Base-by-base conservation (phyloP, 768 basidiomycete species). In the Suillus placidus region DNA sequence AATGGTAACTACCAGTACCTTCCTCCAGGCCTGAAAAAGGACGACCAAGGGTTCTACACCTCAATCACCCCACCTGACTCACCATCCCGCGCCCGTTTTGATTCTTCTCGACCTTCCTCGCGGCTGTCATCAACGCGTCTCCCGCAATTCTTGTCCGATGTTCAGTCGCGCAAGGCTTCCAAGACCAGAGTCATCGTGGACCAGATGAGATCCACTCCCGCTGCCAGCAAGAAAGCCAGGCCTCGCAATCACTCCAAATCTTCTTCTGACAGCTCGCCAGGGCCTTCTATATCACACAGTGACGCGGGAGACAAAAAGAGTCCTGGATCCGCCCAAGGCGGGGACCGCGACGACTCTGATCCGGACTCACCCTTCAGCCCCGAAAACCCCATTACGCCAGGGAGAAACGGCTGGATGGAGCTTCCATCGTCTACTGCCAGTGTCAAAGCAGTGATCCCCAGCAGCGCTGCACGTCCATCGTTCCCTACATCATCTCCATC, bases 111-210 rank as follows among this genome's bases (percentile, higher is more conserved):
- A n/a, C 66, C 64, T 34, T 78, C 79, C 65, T 69, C 72, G 52
- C 71, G 76, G 42, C 74, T 77, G 9, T 74, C 76, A 30, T 68
- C 75, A 3, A 74, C 76, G 34, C 76, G 83, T 58, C 77, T 87
- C 30, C 85, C 85, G 0, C 77, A 83, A 9, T 86, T 86, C 74
- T 75, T 87, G 34, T 80, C 83, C 55, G 82, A 83, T 42, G 69
- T 70, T 20, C 62, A 26, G 70, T 67, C 75, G 61, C 79, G 76
- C 13, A 79, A 85, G 26, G 71, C 79, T 38, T 88, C 87, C 26
- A 84, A 83, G 70, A 88, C 87, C 23, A 81, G 87, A 14, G 83
- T 85, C 67, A 84, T 88, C 49, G 84, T 88, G 37, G 87, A 88
- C 67, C 80, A 81, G 42, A 72, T 88, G 47, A 82, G 85, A 62